Conservation (phyloP, 2,329 filamentous ascomycete genomes). For the Parasarocladium wereldwijsianum region DNA sequence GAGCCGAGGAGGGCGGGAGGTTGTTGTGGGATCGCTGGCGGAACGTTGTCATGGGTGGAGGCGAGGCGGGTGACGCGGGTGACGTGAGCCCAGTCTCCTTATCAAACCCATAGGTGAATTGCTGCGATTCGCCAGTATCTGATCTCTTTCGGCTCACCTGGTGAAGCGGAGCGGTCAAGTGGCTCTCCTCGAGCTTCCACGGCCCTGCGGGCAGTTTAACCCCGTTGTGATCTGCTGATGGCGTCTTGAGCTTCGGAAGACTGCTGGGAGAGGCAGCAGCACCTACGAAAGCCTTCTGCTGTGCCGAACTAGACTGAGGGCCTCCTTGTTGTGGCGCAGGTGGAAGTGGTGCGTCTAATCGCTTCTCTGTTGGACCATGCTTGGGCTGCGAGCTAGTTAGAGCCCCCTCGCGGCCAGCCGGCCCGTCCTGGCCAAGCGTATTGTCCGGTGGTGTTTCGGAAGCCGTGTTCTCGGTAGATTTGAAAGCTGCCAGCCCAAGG, state of each 20-base stretch:
- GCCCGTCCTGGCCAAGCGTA: no score
- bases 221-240: slow-evolving; percentile 4
- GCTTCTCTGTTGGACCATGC: no score
- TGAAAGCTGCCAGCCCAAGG: no score
- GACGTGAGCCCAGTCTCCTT: slow-evolving; percentile 32
- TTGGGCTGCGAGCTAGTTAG: no score
- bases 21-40: slow-evolving; percentile 10
- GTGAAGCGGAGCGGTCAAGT: slow-evolving; percentile 34
- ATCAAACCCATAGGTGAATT: slow-evolving; percentile 26
- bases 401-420: no score
- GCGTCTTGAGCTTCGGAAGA: neutral
- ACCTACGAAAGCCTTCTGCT: neutral
- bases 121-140: slow-evolving; percentile 16
- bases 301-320: neutral
- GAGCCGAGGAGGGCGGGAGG: slow-evolving; percentile 34
- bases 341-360: neutral
- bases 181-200: slow-evolving; percentile 41
- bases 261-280: neutral
- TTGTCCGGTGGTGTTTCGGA: neutral
- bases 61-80: slow-evolving; percentile 4
- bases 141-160: slow-evolving; percentile 17
- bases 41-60: slow-evolving; percentile 4
- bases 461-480: neutral
- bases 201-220: slow-evolving; percentile 5
- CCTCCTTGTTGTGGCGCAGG: neutral